Evolutionary conservation across 2,329 filamentous ascomycete species (phyloP), one percentile per base, ranked within the genome.

Genomic region (Aspergillus amoenus): DNA sequence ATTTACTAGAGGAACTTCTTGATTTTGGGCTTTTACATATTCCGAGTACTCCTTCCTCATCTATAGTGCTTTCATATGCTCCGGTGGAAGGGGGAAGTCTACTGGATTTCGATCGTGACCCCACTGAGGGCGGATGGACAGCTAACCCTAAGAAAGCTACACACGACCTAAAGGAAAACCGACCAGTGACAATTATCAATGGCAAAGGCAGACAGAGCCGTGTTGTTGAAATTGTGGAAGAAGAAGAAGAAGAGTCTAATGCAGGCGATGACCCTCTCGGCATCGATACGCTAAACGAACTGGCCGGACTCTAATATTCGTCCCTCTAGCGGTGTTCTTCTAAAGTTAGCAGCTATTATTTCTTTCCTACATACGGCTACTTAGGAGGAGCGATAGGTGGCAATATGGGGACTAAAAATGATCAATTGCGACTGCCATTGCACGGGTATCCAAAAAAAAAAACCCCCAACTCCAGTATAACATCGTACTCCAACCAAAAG

Each of bases 251-350:
- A 21, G 42, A 46, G 17, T 46, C 18, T n/a, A 61, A 68, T 48
- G 59, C 52, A 5, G 63, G 63, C 41, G 9, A 67, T 32, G 64
- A 68, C 47, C 63, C 66, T 5, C 65, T 56, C 18, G 65, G 68
- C 12, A 52, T 71, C n/a, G 67, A 72, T 44, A 59, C 51, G 24
- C 58, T 70, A 8, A 60, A 59, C 8, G 30, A 61, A 34, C 18
- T 72, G 43, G 62, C 69, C 3, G 60, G 60, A 21, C 9, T 49
- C 15, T 63, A 15, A 21, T 17, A 18, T 21, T 32, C n/a, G 18
- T 24, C 17, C 21, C 22, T n/a, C 17, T 5, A 43, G 32, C 15
- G 21, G 49, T 15, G 13, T 34, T 30, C 7, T 30, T 42, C n/a
- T n/a, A 27, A 21, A 12, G 15, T 34, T 41, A 12, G 12, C 21